Percentiles rank a stretch among this genome's conserved stretches.
These are phyloP conservation scores for Yarrowia sp. DNA, from an alignment of 805 yeast species.

Conservation along the genomic window DNA sequence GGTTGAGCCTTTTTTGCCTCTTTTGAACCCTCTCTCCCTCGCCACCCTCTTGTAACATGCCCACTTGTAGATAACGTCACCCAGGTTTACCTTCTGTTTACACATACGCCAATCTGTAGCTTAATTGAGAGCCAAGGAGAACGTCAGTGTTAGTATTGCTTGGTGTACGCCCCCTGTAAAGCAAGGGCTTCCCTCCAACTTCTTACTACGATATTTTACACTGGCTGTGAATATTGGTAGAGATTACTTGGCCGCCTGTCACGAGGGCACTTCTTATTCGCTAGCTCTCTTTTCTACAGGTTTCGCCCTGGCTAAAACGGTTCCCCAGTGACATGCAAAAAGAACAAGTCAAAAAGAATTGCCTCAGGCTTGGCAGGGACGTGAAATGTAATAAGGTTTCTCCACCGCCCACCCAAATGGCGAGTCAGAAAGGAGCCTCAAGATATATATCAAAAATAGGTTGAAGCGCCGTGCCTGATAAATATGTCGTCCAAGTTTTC, in stretches of 20 bases:
- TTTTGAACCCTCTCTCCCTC: neutral
- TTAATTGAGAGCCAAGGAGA: neutral
- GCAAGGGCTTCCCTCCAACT: too few relatives aligned
- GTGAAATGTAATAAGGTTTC: neutral
- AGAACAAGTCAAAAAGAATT: neutral
- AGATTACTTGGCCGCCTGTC: neutral
- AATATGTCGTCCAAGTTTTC: too few relatives aligned
- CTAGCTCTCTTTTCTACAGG: neutral
- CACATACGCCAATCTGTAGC: slow-evolving; percentile 13
- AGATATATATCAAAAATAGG: neutral
- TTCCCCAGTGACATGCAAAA: neutral
- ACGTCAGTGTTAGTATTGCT: neutral
- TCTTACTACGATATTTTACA: too few relatives aligned
- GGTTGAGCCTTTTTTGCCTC: slow-evolving; percentile 17
- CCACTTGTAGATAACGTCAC: neutral
- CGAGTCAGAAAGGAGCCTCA: neutral
- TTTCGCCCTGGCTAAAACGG: neutral
- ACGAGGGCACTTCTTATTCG: neutral
- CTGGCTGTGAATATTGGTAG: too few relatives aligned
- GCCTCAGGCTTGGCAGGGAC: slow-evolving; percentile 27
- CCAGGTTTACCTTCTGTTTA: slow-evolving; percentile 15
- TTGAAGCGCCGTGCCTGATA: neutral
- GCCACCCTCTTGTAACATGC: slow-evolving; percentile 4
- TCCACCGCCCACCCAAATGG: slow-evolving; percentile 25
- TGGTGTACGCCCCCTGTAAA: too few relatives aligned